phyloP scores from a whole-genome alignment of 2,329 filamentous ascomycete genomes.

The Colletotrichum kahawae region DNA sequence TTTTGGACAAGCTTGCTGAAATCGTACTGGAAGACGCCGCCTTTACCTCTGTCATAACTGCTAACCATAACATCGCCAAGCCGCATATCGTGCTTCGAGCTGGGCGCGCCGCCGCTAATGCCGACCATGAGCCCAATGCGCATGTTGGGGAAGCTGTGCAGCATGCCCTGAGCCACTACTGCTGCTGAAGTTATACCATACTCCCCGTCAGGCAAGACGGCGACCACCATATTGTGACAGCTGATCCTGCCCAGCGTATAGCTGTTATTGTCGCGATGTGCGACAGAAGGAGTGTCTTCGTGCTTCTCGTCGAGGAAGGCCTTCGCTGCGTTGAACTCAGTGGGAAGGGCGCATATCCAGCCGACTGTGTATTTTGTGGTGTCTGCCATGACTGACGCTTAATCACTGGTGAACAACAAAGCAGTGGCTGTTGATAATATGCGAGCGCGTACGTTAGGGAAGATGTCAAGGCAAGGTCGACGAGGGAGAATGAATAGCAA shows the following conservation, averaged over 20 bases:
- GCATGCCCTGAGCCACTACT: conserved; percentile 30
- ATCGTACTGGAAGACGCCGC: conserved; percentile 24
- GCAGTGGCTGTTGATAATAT: no score
- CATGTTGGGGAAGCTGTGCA: conserved; percentile 24
- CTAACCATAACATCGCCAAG: conserved; percentile 26
- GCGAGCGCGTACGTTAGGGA: no score
- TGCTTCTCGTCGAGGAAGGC: neutral
- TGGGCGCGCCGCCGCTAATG: conserved; percentile 28
- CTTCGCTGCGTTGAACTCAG: neutral
- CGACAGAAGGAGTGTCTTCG: neutral
- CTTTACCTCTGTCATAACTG: neutral
- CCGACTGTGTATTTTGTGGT: neutral
- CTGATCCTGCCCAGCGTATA: conserved; percentile 22
- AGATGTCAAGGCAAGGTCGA: no score
- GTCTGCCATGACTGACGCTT: neutral
- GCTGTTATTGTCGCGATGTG: neutral
- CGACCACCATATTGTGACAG: conserved; percentile 26
- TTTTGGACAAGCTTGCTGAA: neutral
- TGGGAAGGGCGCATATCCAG: neutral
- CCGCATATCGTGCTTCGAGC: conserved; percentile 19
- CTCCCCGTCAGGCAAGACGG: conserved; percentile 6
- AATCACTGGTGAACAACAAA: no score
- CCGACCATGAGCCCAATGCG: conserved; percentile 22
- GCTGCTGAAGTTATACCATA: conserved; percentile 14
- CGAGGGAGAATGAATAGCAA: no score